Evolutionary conservation across 108 stramenopile species (phyloP).

Genomic region (Epipyxis sp.): DNA sequence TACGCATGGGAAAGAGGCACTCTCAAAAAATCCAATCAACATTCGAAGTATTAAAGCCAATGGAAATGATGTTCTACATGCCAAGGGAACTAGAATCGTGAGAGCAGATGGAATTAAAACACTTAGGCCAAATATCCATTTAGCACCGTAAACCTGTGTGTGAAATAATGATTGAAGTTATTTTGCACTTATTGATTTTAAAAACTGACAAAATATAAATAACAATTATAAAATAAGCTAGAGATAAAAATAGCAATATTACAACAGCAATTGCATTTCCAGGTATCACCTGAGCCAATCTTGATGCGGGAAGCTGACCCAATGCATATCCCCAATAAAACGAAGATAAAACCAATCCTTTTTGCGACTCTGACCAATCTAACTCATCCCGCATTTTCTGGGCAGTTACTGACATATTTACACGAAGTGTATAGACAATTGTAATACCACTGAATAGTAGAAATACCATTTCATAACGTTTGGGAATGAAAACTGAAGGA

Average conservation of each 20-base stretch:
- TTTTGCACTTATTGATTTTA: no score
- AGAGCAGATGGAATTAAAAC: conserved; percentile 17
- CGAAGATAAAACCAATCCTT: conserved; percentile 24
- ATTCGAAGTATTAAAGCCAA: not conserved
- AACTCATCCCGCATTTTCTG: conserved; percentile 20
- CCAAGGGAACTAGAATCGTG: conserved; percentile 10
- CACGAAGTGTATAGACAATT: conserved; percentile 22
- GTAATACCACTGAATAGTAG: conserved; percentile 19
- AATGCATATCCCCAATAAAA: conserved; percentile 31
- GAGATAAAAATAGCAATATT: no score
- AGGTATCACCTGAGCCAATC: conserved; percentile 1
- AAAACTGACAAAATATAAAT: no score
- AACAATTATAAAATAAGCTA: no score
- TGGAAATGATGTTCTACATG: not conserved
- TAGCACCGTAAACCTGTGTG: conserved; percentile 15
- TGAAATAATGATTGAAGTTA: no score
- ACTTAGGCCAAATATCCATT: conserved; percentile 18
- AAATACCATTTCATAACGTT: conserved; percentile 19
- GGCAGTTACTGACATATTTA: conserved; percentile 16
- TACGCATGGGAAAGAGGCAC: conserved; percentile 9
- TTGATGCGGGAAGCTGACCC: conserved; percentile 13
- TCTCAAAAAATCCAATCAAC: conserved; percentile 17
- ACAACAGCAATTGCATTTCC: no score
- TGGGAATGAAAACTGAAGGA: no score
- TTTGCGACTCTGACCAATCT: conserved; percentile 25